Evolutionary conservation across 2,329 filamentous ascomycete genomes (phyloP).

Genomic region (Pyricularia grisea): DNA sequence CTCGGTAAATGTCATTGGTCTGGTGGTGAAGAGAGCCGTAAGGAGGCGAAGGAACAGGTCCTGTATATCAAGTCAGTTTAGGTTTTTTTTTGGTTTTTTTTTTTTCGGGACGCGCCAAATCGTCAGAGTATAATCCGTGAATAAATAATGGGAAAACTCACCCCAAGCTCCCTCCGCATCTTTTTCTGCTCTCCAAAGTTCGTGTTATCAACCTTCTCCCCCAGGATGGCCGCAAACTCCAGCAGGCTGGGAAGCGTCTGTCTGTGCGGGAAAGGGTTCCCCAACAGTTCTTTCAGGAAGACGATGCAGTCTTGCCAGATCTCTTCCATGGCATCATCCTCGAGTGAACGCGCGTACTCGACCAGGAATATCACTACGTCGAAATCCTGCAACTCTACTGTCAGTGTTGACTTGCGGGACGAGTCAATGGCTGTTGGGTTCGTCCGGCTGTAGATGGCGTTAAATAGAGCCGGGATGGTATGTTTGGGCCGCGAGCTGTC

Average conservation of each 20-base stretch:
- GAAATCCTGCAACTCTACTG: constrained; percentile 71
- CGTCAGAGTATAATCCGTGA: not conserved
- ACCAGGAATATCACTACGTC: constrained; percentile 85
- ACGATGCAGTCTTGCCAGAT: constrained; percentile 93
- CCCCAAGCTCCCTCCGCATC: constrained; percentile 83
- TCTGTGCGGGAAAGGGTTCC: constrained; percentile 89
- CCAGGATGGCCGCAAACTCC: constrained; percentile 81
- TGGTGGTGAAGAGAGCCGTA: constrained; percentile 88
- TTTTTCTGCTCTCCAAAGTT: constrained; percentile 91
- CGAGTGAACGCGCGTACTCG: constrained; percentile 79
- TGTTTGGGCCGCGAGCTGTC: constrained; percentile 87
- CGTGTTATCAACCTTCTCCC: constrained; percentile 94
- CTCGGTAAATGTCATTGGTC: constrained; percentile 65
- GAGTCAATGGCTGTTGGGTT: constrained; percentile 74
- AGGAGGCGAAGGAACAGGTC: constrained; percentile 83
- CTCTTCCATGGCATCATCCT: constrained; percentile 96
- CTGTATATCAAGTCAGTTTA: constrained; percentile 29
- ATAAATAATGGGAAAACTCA: constrained; percentile 33
- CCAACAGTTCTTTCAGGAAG: constrained; percentile 81
- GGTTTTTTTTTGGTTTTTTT: constrained; percentile 15
- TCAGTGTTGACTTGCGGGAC: constrained; percentile 76
- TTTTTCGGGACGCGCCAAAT: not conserved
- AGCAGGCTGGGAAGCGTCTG: constrained; percentile 80
- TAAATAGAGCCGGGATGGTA: constrained; percentile 88
- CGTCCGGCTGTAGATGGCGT: constrained; percentile 89